Percentiles rank a stretch among this genome's conserved stretches.
Conservation (phyloP, 495 filamentous ascomycete species). For the Penicillium diatomitis region DNA sequence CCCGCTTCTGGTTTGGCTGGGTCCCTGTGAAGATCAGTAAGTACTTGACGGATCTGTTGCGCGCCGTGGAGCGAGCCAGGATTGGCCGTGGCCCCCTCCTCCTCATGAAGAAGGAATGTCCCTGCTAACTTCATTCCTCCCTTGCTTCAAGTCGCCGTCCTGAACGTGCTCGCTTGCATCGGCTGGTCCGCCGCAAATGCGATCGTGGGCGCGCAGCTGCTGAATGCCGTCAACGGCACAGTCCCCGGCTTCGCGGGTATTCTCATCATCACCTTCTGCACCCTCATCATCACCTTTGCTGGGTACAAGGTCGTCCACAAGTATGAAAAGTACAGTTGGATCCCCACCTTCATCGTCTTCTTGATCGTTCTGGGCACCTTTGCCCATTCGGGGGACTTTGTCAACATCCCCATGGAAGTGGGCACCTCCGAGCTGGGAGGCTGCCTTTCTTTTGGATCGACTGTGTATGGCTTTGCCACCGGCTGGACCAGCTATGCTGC, state of each 20-base stretch:
- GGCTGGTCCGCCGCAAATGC: slow-evolving; percentile 70
- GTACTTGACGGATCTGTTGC: slow-evolving; percentile 13
- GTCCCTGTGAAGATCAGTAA: slow-evolving; percentile 62
- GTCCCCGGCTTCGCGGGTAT: slow-evolving; percentile 72
- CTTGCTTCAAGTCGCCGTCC: slow-evolving; percentile 46
- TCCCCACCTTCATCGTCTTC: slow-evolving; percentile 70
- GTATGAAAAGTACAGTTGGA: slow-evolving; percentile 75
- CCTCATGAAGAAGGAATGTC: too few relatives aligned
- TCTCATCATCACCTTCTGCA: slow-evolving; percentile 63
- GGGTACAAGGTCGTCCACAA: slow-evolving; percentile 75
- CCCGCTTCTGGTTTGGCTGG: slow-evolving; percentile 72
- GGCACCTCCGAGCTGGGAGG: slow-evolving; percentile 54
- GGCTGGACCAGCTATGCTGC: slow-evolving; percentile 75
- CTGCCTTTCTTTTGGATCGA: slow-evolving; percentile 64
- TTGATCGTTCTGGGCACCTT: slow-evolving; percentile 65
- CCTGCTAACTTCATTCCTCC: too few relatives aligned
- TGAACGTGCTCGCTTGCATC: slow-evolving; percentile 70
- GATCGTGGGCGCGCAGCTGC: slow-evolving; percentile 75
- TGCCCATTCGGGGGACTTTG: slow-evolving; percentile 65
- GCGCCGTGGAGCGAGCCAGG: neutral
- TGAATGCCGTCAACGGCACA: slow-evolving; percentile 63
- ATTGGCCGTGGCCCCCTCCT: neutral
- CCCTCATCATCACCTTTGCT: slow-evolving; percentile 62
- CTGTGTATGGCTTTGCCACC: slow-evolving; percentile 68
- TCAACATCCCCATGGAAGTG: slow-evolving; percentile 53